Evolutionary conservation across 2,329 filamentous ascomycete species (phyloP), one percentile per base, ranked within the genome.

Genomic region (Penicillium sp.): DNA sequence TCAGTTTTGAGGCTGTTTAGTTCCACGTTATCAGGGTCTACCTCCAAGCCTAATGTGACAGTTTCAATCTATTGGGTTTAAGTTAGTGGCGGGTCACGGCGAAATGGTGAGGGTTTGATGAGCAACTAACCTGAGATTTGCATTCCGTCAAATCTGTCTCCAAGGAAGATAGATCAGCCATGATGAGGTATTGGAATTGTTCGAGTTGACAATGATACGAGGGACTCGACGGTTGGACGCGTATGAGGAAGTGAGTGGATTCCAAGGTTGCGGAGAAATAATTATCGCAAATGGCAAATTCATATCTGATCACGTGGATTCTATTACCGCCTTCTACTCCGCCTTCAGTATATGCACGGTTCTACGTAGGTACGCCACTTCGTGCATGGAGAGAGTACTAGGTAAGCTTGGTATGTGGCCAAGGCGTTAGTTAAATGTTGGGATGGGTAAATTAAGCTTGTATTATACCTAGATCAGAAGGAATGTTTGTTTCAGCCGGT

Each of bases 21-120:
- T 74, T 93, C 91, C 66, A 79, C 79, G 74, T 91, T 93, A 56
- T 88, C 87, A 60, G 91, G 87, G 68, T 94, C 90, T 73, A 89
- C 86, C 73, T 88, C 86, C 54, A 96, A 84, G 62, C 89, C 88
- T 52, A 84, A 80, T 66, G 86, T 78, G 56, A 96, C 86, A 37
- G 90, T 86, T 68, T 92, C 89, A 70, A 96, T 84, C 88, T 92
- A 67, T 25, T 45, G n/a, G 12, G 25, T 56, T 46, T 6, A n/a
- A 5, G 49, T 65, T 52, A 64, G 60, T 48, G 37, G 15, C 41
- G 18, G 25, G 9, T 44, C 29, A 7, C 21, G 35, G 39, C 25
- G 46, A 21, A 18, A 18, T 23, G 37, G 16, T 18, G 12, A 29
- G 8, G 4, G 32, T 40, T 39, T 18, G 18, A 35, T 47, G 6